These are phyloP conservation scores for Vigna trinervia DNA, from an alignment of 306 rosid genomes.

Conservation along the genomic window DNA sequence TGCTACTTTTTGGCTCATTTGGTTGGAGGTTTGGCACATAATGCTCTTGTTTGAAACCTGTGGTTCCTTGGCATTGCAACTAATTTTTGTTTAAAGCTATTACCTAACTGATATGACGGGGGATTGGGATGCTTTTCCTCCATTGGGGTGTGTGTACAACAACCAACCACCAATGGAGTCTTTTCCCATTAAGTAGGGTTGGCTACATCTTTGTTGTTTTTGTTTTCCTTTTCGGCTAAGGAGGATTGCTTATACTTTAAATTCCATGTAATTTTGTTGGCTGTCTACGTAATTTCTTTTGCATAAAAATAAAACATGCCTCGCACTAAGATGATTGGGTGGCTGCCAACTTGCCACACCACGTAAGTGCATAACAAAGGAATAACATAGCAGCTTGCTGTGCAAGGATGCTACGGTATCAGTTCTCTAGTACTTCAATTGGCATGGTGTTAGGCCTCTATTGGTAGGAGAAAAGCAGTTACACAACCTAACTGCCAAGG, in stretches of 20 bases:
- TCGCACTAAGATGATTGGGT: constrained; percentile 9
- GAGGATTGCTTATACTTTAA: constrained; percentile 11
- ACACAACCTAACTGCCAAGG: too few relatives aligned
- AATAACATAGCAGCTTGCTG: constrained; percentile 8
- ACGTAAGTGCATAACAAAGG: neutral
- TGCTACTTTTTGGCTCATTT: neutral
- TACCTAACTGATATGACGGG: neutral
- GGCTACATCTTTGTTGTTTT: neutral
- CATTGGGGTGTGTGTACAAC: neutral
- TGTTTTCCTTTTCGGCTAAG: neutral
- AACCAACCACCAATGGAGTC: neutral
- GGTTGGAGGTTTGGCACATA: constrained; percentile 8
- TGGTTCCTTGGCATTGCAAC: neutral
- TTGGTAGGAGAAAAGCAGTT: too few relatives aligned
- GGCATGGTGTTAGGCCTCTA: neutral
- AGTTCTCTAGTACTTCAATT: constrained; percentile 24
- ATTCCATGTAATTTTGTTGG: constrained; percentile 4
- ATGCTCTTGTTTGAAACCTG: neutral
- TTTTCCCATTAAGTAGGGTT: neutral
- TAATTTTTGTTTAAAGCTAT: constrained; percentile 3
- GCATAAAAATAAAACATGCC: neutral
- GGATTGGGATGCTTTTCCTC: constrained; percentile 1
- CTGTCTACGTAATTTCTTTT: constrained; percentile 1
- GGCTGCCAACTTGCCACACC: constrained; percentile 14
- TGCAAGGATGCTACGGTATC: neutral